Evolutionary conservation across 202 grass and related monocot genomes (phyloP), one percentile per base, ranked within the genome.

Genomic region (Brachypodium distachyon): DNA sequence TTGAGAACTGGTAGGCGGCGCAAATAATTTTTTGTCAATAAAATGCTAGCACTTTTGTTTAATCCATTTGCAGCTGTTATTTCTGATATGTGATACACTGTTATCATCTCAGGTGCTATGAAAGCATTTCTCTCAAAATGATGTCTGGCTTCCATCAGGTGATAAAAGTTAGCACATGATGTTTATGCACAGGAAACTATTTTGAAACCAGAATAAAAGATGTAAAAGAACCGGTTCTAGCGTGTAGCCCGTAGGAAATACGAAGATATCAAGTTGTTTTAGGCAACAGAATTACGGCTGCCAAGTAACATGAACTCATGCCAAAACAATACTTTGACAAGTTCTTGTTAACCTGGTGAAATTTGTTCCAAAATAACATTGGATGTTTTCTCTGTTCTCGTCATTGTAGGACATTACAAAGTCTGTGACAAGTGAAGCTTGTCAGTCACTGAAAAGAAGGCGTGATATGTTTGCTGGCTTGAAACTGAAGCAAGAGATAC

Each of bases 71-170:
- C 79, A 53, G 5, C 10, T 48, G 28, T 19, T 46, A 22, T 80
- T 80, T 82, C 29, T 77, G 40, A 57, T 82, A 38, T 43, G 48
- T 76, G 72, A 74, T 16, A 34, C 56, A 25, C 42, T 31, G 54
- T 31, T 81, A 16, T 72, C 44, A 62, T 69, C 21, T 11, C 86
- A 98, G 96, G 96, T 98, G 96, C 83, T 98, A 95, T 61, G 89
- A 95, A 74, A 98, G 74, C 49, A 67, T 84, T 69, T 92, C 96
- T 70, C 67, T 98, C 71, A 98, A 98, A 95, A 90, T 98, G 91
- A 86, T 98, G 87, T 98, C 95, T 17, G 91, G 95, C 51, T 95
- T 90, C 74, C 87, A 98, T 88, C 82, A 98, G 95, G 95, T 98
- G 58, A 87, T 75, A 70, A 70, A 86, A 62, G 66, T 67, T 70